Base-by-base conservation (phyloP, 495 filamentous ascomycete genomes). In the Ascobolus immersus region DNA sequence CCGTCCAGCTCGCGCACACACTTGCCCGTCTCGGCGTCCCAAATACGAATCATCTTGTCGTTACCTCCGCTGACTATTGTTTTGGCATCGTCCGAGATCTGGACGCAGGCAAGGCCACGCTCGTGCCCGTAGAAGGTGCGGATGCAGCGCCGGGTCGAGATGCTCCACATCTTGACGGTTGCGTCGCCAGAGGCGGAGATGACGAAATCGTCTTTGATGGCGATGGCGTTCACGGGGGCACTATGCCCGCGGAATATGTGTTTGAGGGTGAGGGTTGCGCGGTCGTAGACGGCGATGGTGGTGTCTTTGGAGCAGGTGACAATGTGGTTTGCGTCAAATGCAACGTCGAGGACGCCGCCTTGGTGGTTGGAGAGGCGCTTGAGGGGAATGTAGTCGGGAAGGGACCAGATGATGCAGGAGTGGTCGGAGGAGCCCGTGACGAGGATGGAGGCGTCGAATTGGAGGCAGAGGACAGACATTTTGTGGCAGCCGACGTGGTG, bases 291-390 rank as follows among this genome's bases (percentile, higher is more conserved):
- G 51, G 77, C 80, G 48, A 96, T 81, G 9, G 64, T 77, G 25
- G 70, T 66, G 54, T 96, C 86, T 54, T 94, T 94, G 40, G 78
- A 90, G 56, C 84, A 93, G 17, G 82, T 91, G 12, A 94, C 71
- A 40, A 96, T 92, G 54, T 86, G 73, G 33, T 74, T 68, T 34
- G 77, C 66, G 50, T 96, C 80, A 40, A 96, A 81, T 44, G 74
- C 77, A 4, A 94, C 67, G 50, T 96, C 86, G 11, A 96, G 62
- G 18, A 96, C 82, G 26, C 84, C 86, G 12, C 77, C 77, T 3
- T 60, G 65, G 56, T 96, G 86, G 34, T 69, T 62, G 9, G 53
- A 45, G 12, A 96, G 70, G 23, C 78, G 76, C 21, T 60, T 65
- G 29, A 89, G 62, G 0, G 89, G 80, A 32, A 63, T 60, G 53